Base-by-base conservation (phyloP, 352 stramenopile genomes). In the Phytopythium delawarense region DNA sequence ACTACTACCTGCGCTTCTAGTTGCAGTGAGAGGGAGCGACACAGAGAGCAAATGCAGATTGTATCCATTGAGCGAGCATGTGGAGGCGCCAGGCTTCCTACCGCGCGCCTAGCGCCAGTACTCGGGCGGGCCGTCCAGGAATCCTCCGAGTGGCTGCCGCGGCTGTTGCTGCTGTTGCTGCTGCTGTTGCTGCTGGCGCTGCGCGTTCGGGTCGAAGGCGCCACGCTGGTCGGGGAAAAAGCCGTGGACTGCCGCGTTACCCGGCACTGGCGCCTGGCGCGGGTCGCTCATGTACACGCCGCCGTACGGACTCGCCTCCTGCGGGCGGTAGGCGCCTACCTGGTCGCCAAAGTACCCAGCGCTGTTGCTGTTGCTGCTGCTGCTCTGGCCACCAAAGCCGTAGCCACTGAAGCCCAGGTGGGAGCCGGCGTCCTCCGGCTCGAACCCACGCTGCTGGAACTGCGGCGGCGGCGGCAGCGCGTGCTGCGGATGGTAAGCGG, bases 1-100 rank as follows among this genome's bases (percentile, higher is more conserved):
- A 92, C 59, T 74, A 92, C 66, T 88, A 90, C 34, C 64, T 89
- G 39, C 70, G 79, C 20, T 90, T 88, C 54, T 90, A 75, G n/a
- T 1, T n/a, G 9, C 67, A 23, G n/a, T 6, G 54, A 46, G 7
- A 25, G 46, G 21, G 7, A 60, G 21, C 23, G 42, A 54, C 21
- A 35, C 39, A 20, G 65, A 53, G 54, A 48, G 52, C 25, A 63
- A 28, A 13, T 53, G 40, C 40, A 46, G 40, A 4, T 45, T 46
- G 16, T 46, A 46, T 46, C 40, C 40, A 55, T 55, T 12, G 49
- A 55, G 49, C 18, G 49, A 55, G 49, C 28, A 35, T 25, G 16
- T 40, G 15, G 49, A 12, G 20, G 13, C 34, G n/a, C 16, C 16
- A 13, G 21, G 56, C 25, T 16, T 15, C 18, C 34, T 35, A 56